Evolutionary conservation across 2,329 filamentous ascomycete species (phyloP).

Genomic region (Cladosporium austrohemisphaericum): DNA sequence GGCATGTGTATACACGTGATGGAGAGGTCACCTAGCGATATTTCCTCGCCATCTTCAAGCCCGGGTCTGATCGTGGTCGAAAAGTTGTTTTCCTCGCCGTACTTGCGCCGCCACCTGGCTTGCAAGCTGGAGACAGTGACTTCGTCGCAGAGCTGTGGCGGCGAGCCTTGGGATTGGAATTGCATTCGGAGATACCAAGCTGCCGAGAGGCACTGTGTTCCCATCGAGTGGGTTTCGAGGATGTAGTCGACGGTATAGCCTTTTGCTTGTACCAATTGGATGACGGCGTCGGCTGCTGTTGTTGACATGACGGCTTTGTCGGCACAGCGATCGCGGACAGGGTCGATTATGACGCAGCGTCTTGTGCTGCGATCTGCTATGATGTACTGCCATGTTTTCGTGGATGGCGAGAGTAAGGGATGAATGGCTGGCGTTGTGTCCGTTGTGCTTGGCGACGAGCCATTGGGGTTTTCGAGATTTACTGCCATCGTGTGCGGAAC

Average conservation of each 20-base stretch:
- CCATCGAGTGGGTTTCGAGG: slow-evolving; percentile 9
- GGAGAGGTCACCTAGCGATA: no score
- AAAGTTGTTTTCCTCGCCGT: no score
- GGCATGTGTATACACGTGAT: not conserved
- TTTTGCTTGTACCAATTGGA: not conserved
- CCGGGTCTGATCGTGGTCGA: no score
- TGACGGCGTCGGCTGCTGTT: slow-evolving; percentile 12
- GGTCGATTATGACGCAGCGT: slow-evolving; percentile 12
- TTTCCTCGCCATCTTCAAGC: no score
- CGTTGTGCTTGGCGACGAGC: no score
- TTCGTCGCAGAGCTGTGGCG: no score
- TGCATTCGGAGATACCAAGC: slow-evolving; percentile 16
- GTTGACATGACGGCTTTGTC: slow-evolving; percentile 9
- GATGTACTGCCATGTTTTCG: slow-evolving; percentile 51
- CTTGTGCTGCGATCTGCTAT: slow-evolving; percentile 5
- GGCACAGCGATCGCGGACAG: slow-evolving; percentile 13
- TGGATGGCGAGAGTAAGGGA: slow-evolving; percentile 3
- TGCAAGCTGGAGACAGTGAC: no score
- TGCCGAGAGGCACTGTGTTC: slow-evolving; percentile 3
- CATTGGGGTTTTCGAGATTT: no score
- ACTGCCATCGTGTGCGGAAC: no score
- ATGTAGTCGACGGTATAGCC: slow-evolving; percentile 15
- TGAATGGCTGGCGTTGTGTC: slow-evolving; percentile 4
- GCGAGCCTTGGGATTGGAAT: no score
- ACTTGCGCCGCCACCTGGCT: no score